Evolutionary conservation across 352 stramenopile genomes (phyloP), one percentile per base, ranked within the genome.

Genomic region (Phytopythium chamaehyphon): DNA sequence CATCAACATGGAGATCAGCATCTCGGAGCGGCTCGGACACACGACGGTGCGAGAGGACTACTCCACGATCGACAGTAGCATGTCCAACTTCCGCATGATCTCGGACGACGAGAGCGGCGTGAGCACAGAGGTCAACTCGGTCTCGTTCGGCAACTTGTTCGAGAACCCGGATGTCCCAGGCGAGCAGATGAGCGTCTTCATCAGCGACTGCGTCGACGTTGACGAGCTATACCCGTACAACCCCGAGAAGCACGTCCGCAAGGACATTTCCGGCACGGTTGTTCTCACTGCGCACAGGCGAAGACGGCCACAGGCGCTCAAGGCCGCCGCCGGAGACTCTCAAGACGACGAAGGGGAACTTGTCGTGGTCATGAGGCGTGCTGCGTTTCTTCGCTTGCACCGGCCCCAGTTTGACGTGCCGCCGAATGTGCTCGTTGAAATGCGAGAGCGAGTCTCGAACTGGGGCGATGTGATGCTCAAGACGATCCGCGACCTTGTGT

Each of bases 1-100:
- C 11, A 62, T 53, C 26, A 80, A 76, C 39, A 67, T 80, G 51
- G 66, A 80, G 57, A 76, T 76, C 51, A 67, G 58, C 5, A 66
- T 80, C 11, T 66, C 66, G 0, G 70, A 80, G 45, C 36, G 58
- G 31, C 54, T 71, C 16, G 66, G 66, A 3, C 55, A 72, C 22
- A 40, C 73, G 47, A 64, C 64, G 6, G 33, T 68, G 36, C 61
- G 66, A 5, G 60, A 76, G 40, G 64, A 64, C 52, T 61, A 73
- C 22, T 47, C 64, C 43, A 40, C 59, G 14, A 23, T 62, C 15
- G 62, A 69, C 37, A 40, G 51, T 12, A 48, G 44, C 11, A 55
- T 58, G 16, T 63, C 51, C 47, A 69, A 77, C 47, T 55, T 60
- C 5, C 61, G 61, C 2, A 54, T 77, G 15, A 22, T 64, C 6